A percentile compares a stretch with the other conserved stretches of the same genome.
These are phyloP conservation scores for Moricandia moricandioides DNA, from an alignment of 345 rosid species.

Conservation along the genomic window DNA sequence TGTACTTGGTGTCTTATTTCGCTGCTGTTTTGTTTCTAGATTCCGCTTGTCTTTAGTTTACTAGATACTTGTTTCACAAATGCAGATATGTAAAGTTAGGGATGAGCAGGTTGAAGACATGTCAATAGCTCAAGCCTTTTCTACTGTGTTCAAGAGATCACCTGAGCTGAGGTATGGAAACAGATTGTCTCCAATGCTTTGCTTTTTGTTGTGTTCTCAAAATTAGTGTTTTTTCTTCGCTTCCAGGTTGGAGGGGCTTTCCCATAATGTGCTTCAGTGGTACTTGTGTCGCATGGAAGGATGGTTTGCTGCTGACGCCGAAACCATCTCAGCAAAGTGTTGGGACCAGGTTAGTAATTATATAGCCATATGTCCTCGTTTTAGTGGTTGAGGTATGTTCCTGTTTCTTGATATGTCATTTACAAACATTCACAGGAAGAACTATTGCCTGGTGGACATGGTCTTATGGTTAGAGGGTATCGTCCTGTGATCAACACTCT, in stretches of 20 bases:
- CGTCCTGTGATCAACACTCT: slow-evolving; percentile 93
- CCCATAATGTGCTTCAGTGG: slow-evolving; percentile 90
- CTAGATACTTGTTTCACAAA: slow-evolving; percentile 25
- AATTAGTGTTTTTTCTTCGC: not conserved
- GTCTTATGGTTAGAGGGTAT: slow-evolving; percentile 96
- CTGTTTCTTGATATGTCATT: not conserved
- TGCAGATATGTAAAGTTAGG: slow-evolving; percentile 80
- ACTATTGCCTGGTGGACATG: slow-evolving; percentile 94
- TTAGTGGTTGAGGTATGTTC: slow-evolving; percentile 9
- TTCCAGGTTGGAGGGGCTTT: slow-evolving; percentile 72
- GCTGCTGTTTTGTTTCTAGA: not conserved
- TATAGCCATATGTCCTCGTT: not conserved
- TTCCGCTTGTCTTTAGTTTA: not conserved
- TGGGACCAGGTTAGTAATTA: slow-evolving; percentile 73
- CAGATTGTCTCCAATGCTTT: slow-evolving; percentile 6
- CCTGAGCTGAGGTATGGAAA: slow-evolving; percentile 68
- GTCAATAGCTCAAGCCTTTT: slow-evolving; percentile 68
- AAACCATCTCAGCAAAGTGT: slow-evolving; percentile 76
- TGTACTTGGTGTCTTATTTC: not conserved
- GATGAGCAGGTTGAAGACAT: slow-evolving; percentile 66
- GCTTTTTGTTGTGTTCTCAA: slow-evolving; percentile 17
- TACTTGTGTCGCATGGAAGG: slow-evolving; percentile 98
- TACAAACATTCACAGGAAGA: slow-evolving; percentile 56
- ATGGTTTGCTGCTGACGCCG: slow-evolving; percentile 99
- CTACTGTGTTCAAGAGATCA: slow-evolving; percentile 70